Evolutionary conservation across 257 asterid species (phyloP).

Genomic region (Forsythia suspensa): DNA sequence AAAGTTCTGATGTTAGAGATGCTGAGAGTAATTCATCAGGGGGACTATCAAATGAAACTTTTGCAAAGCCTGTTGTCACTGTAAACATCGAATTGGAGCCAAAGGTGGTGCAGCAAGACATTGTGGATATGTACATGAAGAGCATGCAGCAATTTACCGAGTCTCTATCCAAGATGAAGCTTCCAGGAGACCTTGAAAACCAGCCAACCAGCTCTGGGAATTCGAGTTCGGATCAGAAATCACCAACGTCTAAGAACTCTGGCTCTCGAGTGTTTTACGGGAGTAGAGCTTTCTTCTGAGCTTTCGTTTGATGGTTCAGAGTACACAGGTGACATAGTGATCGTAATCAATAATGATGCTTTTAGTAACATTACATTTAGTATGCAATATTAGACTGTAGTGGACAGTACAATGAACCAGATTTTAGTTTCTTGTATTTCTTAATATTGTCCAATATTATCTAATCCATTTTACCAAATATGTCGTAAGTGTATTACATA

Average conservation of each 20-base stretch:
- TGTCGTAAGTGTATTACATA: constrained; percentile 16
- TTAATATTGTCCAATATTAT: background rate
- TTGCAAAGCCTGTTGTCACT: constrained; percentile 50
- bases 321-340: constrained; percentile 52
- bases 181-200: constrained; percentile 73
- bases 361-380: constrained; percentile 22
- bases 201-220: constrained; percentile 77
- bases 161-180: constrained; percentile 93
- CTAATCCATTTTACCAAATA: background rate
- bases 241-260: constrained; percentile 64
- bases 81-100: constrained; percentile 59
- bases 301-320: constrained; percentile 20
- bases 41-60: constrained; percentile 24
- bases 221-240: constrained; percentile 71
- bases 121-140: constrained; percentile 97
- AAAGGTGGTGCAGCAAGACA: constrained; percentile 87
- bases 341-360: constrained; percentile 48
- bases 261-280: constrained; percentile 93
- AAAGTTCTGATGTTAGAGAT: constrained; percentile 31
- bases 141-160: constrained; percentile 98
- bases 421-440: background rate
- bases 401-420: background rate
- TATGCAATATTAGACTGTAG: background rate
- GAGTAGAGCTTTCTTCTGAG: constrained; percentile 96
- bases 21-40: constrained; percentile 45